Evolutionary conservation across 2,329 filamentous ascomycete genomes (phyloP).

Genomic region (Daldinia eschscholtzii): DNA sequence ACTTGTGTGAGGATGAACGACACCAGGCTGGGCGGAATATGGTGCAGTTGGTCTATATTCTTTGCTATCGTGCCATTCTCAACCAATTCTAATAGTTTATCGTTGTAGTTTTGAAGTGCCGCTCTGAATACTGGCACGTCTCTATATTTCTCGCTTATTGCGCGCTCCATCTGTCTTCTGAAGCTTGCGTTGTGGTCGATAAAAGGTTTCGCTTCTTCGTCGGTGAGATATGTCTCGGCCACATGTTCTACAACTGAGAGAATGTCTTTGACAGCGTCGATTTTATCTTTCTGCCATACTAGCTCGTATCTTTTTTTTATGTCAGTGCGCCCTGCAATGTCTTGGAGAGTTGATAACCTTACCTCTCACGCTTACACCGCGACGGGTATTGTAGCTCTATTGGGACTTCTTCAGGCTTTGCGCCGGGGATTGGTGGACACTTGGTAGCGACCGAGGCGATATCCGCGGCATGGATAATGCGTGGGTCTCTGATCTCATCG

Average conservation of each 20-base stretch:
- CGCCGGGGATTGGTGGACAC: slow-evolving; percentile 64
- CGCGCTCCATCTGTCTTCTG: slow-evolving; percentile 80
- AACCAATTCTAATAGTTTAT: slow-evolving; percentile 73
- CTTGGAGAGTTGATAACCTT: slow-evolving; percentile 44
- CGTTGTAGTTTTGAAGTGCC: slow-evolving; percentile 83
- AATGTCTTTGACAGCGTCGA: slow-evolving; percentile 81
- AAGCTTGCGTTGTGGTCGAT: slow-evolving; percentile 80
- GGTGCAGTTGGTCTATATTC: slow-evolving; percentile 76
- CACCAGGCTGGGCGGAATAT: slow-evolving; percentile 78
- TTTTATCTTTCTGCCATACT: slow-evolving; percentile 81
- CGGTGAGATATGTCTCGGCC: slow-evolving; percentile 81
- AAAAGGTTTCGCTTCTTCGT: slow-evolving; percentile 75
- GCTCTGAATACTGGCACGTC: slow-evolving; percentile 76
- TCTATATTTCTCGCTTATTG: slow-evolving; percentile 74
- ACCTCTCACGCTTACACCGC: slow-evolving; percentile 75
- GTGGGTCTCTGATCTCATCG: slow-evolving; percentile 56
- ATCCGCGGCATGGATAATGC: slow-evolving; percentile 70
- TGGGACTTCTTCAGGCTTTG: slow-evolving; percentile 65
- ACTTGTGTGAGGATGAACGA: slow-evolving; percentile 87
- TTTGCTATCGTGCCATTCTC: slow-evolving; percentile 77
- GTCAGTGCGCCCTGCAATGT: slow-evolving; percentile 35
- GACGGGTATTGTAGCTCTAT: slow-evolving; percentile 89
- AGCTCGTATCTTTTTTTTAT: slow-evolving; percentile 72
- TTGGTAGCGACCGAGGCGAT: slow-evolving; percentile 65
- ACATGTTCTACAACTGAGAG: slow-evolving; percentile 76